A percentile compares a stretch with the other conserved stretches of the same genome.
These are phyloP conservation scores for Leavenworthia alabamica DNA, from an alignment of 345 rosid species.

Conservation along the genomic window DNA sequence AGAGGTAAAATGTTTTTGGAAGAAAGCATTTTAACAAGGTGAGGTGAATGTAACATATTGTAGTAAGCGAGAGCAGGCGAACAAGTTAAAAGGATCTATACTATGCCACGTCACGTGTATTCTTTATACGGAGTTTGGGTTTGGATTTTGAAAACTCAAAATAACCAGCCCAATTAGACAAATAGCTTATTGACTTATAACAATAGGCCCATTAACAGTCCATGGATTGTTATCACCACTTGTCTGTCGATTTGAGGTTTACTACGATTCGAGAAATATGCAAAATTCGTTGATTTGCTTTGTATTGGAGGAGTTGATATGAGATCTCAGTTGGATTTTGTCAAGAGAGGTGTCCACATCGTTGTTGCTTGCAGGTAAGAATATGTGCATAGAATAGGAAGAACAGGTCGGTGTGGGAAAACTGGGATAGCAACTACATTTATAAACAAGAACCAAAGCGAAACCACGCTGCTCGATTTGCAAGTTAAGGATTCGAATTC, in stretches of 20 bases:
- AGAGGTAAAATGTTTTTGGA: background rate
- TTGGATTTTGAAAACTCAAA: too few relatives aligned
- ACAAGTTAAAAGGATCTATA: too few relatives aligned
- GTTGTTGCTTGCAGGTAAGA: slow-evolving; percentile 93
- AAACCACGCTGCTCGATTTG: slow-evolving; percentile 76
- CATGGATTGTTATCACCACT: background rate
- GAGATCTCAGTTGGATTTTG: slow-evolving; percentile 82
- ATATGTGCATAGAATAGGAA: slow-evolving; percentile 88
- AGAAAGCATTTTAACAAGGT: too few relatives aligned
- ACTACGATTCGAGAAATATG: background rate
- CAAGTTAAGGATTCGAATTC: too few relatives aligned
- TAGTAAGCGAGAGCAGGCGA: too few relatives aligned
- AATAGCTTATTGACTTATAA: background rate
- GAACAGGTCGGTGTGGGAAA: slow-evolving; percentile 92
- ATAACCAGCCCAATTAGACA: too few relatives aligned
- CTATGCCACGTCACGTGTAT: too few relatives aligned
- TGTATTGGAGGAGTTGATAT: slow-evolving; percentile 93
- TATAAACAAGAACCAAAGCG: slow-evolving; percentile 91
- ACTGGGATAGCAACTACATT: slow-evolving; percentile 92
- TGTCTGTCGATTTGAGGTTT: too few relatives aligned
- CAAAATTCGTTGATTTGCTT: slow-evolving; percentile 31
- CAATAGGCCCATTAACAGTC: background rate
- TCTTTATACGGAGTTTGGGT: too few relatives aligned
- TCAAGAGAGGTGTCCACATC: slow-evolving; percentile 80
- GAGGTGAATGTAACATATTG: too few relatives aligned